Evolutionary conservation across 139 green algal genomes (phyloP).

Genomic region (Picochlorum sp.): DNA sequence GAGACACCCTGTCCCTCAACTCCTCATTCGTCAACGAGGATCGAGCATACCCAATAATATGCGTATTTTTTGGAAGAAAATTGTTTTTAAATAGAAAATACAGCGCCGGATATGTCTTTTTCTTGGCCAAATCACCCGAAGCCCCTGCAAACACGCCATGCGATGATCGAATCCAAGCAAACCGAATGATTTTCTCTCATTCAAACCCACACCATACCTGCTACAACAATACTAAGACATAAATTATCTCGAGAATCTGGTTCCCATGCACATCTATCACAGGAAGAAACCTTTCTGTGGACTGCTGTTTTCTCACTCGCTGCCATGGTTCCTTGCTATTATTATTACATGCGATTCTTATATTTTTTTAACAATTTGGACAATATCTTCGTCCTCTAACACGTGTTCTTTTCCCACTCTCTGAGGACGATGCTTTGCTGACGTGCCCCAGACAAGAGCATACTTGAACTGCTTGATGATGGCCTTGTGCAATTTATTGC

Average conservation of each 20-base stretch:
- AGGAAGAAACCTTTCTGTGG: neutral
- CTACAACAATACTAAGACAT: slow-evolving; percentile 19
- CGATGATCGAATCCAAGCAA: neutral
- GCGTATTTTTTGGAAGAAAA: slow-evolving; percentile 32
- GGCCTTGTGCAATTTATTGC: slow-evolving; percentile 39
- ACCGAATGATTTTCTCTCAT: neutral
- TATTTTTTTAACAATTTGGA: slow-evolving; percentile 89
- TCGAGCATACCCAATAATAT: slow-evolving; percentile 78
- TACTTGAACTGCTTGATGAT: slow-evolving; percentile 97
- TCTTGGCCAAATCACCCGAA: slow-evolving; percentile 73
- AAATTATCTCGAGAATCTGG: neutral
- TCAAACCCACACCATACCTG: neutral
- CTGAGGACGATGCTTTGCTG: slow-evolving; percentile 88
- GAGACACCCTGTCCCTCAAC: slow-evolving; percentile 53
- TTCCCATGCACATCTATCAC: neutral
- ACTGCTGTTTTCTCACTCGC: too few species aligned
- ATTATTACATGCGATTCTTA: slow-evolving; percentile 10
- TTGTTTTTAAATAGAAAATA: slow-evolving; percentile 58
- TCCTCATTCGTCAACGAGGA: slow-evolving; percentile 47
- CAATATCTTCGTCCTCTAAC: slow-evolving; percentile 92
- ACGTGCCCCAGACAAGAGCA: slow-evolving; percentile 79
- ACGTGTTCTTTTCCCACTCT: slow-evolving; percentile 81
- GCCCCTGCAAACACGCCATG: slow-evolving; percentile 16
- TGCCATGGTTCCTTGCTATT: too few species aligned
- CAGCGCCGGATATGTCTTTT: slow-evolving; percentile 85